Evolutionary conservation across 805 yeast species (phyloP).

Genomic region (Spathaspora boniae): DNA sequence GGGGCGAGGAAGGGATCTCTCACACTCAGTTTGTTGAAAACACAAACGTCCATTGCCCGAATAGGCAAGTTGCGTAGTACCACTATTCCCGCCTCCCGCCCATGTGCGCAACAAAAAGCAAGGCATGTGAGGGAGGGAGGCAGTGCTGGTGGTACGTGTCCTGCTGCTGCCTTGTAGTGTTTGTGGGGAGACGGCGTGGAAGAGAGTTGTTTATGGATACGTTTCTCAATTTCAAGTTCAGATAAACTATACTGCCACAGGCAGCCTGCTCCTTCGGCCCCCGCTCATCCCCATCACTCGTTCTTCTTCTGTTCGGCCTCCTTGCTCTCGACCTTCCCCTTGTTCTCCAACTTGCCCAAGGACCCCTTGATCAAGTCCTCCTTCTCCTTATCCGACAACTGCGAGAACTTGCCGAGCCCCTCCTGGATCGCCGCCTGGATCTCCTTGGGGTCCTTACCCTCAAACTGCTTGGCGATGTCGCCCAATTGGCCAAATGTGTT

Average conservation of each 20-base stretch:
- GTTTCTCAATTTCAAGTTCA: no score
- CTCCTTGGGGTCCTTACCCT: neutral
- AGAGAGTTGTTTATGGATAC: no score
- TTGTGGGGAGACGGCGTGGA: no score
- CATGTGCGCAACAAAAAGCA: no score
- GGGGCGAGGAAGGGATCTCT: no score
- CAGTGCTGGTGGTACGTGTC: neutral
- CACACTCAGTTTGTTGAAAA: no score
- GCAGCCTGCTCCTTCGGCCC: neutral
- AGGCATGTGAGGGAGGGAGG: neutral
- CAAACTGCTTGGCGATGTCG: constrained; percentile 7
- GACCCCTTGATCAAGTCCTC: constrained; percentile 10
- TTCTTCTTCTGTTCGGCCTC: neutral
- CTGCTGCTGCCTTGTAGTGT: neutral
- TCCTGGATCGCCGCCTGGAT: neutral
- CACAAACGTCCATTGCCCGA: no score
- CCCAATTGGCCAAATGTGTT: constrained; percentile 13
- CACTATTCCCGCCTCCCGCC: no score
- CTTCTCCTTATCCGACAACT: constrained; percentile 7
- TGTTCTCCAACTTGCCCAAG: constrained; percentile 11
- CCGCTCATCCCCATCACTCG: no score
- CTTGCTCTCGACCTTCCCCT: neutral
- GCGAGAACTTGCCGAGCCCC: constrained; percentile 8
- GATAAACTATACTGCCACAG: no score
- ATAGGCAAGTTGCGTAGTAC: no score